Evolutionary conservation across 306 rosid genomes (phyloP).

Genomic region (Medicago truncatula): MtrunA17r5.0-ANR NC_053044.1:36026501-36027000

Average conservation of each 20-base stretch:
- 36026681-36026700: neutral
- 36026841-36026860: neutral
- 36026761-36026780: neutral
- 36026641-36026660: too few species aligned
- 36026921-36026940: too few species aligned
- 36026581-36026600: neutral
- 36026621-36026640: too few species aligned
- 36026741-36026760: neutral
- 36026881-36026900: neutral
- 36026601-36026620: too few species aligned
- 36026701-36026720: neutral
- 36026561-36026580: neutral
- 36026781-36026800: neutral
- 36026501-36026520: neutral
- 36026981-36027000: too few species aligned
- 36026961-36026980: too few species aligned
- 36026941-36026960: too few species aligned
- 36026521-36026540: constrained; percentile 17
- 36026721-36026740: neutral
- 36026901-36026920: neutral
- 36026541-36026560: constrained; percentile 7
- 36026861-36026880: neutral
- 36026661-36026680: too few species aligned
- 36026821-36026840: constrained; percentile 7
- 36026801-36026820: neutral